Evolutionary conservation across 148 eudicot species (phyloP).

Genomic region (Oxyria digyna): DNA sequence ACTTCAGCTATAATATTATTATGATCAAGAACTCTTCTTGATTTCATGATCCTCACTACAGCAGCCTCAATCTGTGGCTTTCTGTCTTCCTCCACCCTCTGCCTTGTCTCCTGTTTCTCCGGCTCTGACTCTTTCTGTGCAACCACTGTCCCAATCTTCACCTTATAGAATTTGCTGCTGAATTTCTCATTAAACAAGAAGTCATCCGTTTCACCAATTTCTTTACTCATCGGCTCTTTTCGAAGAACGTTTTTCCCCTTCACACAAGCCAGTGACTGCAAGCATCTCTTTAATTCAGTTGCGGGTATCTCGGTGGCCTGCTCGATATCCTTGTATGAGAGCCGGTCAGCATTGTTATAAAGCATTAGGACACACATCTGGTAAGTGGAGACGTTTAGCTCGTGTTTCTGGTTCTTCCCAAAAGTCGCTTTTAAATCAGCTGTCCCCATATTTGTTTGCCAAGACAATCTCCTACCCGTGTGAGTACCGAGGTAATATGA

Average conservation of each 20-base stretch:
- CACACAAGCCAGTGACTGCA: conserved; percentile 70
- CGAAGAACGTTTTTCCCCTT: conserved; percentile 73
- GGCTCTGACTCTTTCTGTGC: conserved; percentile 89
- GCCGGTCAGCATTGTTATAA: conserved; percentile 56
- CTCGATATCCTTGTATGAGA: conserved; percentile 69
- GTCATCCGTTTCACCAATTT: conserved; percentile 45
- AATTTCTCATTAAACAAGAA: conserved; percentile 69
- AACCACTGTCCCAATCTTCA: conserved; percentile 75
- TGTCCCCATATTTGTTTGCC: conserved; percentile 85
- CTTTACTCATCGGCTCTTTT: conserved; percentile 80
- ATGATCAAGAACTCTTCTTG: conserved; percentile 56
- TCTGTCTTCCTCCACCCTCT: conserved; percentile 74
- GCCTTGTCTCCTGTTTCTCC: conserved; percentile 75
- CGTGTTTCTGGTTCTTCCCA: conserved; percentile 67
- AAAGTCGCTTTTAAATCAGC: conserved; percentile 74
- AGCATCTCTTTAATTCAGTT: conserved; percentile 54
- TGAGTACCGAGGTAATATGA: conserved; percentile 82
- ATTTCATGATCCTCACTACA: conserved; percentile 72
- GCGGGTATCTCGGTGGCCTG: conserved; percentile 69
- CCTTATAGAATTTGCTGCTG: conserved; percentile 63
- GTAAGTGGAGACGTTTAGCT: conserved; percentile 66
- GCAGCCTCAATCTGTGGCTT: conserved; percentile 89
- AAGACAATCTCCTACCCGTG: conserved; percentile 60
- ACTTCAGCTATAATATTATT: conserved; percentile 71
- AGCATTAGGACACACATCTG: conserved; percentile 88